phyloP scores from a whole-genome alignment of 441 rosid genomes.

The Manihot esculenta region DNA sequence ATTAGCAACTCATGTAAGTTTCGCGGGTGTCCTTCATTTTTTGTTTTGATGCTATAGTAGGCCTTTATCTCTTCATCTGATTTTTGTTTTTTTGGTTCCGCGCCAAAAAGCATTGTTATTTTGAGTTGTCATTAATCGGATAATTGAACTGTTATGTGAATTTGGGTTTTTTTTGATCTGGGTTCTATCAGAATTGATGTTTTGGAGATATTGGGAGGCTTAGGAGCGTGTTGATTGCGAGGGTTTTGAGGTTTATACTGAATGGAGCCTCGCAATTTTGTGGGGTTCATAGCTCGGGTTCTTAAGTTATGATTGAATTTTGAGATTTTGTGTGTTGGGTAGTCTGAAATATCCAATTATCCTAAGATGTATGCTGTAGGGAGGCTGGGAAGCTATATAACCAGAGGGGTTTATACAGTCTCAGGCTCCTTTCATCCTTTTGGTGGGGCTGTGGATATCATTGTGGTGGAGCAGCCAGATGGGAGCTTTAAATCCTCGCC shows the following conservation, averaged over 20 bases:
- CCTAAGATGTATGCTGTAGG: conserved; percentile 74
- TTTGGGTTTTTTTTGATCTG: conserved; percentile 26
- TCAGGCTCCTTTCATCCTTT: conserved; percentile 95
- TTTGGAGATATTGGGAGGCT: not conserved
- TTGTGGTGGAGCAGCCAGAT: conserved; percentile 92
- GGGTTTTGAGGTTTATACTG: conserved; percentile 6
- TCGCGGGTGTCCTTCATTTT: conserved; percentile 18
- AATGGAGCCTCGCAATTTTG: conserved; percentile 19
- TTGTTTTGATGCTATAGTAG: not conserved
- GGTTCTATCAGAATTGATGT: conserved; percentile 18
- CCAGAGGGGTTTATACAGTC: conserved; percentile 76
- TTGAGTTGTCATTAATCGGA: conserved; percentile 15
- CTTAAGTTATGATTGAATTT: conserved; percentile 29
- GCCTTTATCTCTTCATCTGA: conserved; percentile 2
- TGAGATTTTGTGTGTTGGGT: conserved; percentile 27
- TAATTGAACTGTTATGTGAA: conserved; percentile 8
- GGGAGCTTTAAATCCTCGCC: conserved; percentile 94
- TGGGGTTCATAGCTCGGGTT: conserved; percentile 23
- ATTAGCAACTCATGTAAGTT: not conserved
- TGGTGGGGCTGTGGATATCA: conserved; percentile 97
- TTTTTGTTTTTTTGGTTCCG: conserved; percentile 8
- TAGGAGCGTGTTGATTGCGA: not conserved
- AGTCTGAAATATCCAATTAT: conserved; percentile 19
- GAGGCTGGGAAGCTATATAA: conserved; percentile 83
- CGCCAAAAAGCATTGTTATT: not conserved